Base-by-base conservation (phyloP, 352 stramenopile species). In the Salisapilia sapeloensis region DNA sequence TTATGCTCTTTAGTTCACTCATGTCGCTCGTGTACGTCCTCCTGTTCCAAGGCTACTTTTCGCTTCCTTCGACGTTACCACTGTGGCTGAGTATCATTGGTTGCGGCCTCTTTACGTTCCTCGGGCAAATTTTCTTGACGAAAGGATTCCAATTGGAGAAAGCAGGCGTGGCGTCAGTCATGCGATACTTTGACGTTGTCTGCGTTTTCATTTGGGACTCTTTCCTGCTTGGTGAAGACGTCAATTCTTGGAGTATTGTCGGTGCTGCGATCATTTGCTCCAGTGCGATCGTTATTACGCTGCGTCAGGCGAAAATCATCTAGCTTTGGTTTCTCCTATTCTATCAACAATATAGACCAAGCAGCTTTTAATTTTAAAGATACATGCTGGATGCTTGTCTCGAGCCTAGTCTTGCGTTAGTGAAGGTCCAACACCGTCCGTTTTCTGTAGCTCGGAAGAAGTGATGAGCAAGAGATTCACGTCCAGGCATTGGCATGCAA, bases 91-190 rank as follows among this genome's bases (percentile, higher is more conserved):
- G 50, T 9, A 39, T 81, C n/a, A 19, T 82, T 15, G 60, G 57
- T 31, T 64, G 45, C 13, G 74, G 69, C 7, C n/a, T 71, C 14
- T 67, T 82, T 40, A 81, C 66, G 14, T 82, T 79, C 15, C 22
- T 71, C 3, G 67, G 66, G 2, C 69, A 85, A 29, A 26, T 82
- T 32, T 51, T 78, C 23, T 49, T 89, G 7, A 89, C 74, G 1
- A 74, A 77, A 26, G 74, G 74, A 4, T 85, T 89, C 33, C 74
- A 89, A 44, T 50, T 83, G 4, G 74, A 84, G 30, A 89, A 85
- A 26, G 65, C 66, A n/a, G 70, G 69, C 9, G 76, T 84, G 19
- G 74, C 74, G 10, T 84, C 66, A 10, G 63, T 85, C 34, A 84
- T 85, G 74, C 74, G 74, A 21, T 84, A 84, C 42, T 30, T 85